Evolutionary conservation across 169 alveolate genomes (phyloP).

Genomic region (Theileria orientalis): DNA sequence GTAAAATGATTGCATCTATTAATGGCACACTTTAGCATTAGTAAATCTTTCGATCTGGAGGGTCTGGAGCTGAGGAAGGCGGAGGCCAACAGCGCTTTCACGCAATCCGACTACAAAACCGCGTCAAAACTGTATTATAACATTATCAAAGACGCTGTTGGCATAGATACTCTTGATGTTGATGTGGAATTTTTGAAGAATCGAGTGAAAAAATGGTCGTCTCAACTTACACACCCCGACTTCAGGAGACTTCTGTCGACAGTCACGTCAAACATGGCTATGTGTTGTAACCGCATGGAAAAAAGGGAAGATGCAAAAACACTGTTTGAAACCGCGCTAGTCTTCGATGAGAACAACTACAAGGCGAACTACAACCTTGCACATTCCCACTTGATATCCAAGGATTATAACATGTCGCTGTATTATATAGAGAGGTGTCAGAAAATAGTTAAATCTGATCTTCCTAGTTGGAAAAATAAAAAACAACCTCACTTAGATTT

Average conservation of each 20-base stretch:
- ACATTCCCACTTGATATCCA: constrained; percentile 12
- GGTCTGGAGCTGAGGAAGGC: constrained; percentile 4
- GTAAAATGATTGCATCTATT: too few species aligned
- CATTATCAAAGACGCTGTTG: constrained; percentile 4
- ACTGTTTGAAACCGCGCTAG: constrained; percentile 29
- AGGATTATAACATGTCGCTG: constrained; percentile 32
- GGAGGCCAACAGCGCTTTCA: constrained; percentile 27
- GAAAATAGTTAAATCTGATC: constrained; percentile 21
- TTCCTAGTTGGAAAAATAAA: background rate
- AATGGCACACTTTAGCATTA: too few species aligned
- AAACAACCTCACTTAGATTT: constrained; percentile 44
- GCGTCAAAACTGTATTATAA: constrained; percentile 39
- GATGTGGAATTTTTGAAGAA: background rate
- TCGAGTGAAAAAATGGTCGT: background rate
- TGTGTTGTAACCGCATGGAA: constrained; percentile 23
- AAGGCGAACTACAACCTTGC: constrained; percentile 57
- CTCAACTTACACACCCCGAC: background rate
- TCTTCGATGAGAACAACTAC: constrained; percentile 48
- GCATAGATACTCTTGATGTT: background rate
- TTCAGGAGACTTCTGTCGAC: constrained; percentile 25
- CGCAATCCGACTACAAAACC: constrained; percentile 5
- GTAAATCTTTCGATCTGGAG: too few species aligned
- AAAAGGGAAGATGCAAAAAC: background rate
- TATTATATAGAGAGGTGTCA: constrained; percentile 36
- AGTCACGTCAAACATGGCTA: constrained; percentile 47